phyloP scores from a whole-genome alignment of 2,329 filamentous ascomycete species.

The Dactylellina drechsleri region DNA sequence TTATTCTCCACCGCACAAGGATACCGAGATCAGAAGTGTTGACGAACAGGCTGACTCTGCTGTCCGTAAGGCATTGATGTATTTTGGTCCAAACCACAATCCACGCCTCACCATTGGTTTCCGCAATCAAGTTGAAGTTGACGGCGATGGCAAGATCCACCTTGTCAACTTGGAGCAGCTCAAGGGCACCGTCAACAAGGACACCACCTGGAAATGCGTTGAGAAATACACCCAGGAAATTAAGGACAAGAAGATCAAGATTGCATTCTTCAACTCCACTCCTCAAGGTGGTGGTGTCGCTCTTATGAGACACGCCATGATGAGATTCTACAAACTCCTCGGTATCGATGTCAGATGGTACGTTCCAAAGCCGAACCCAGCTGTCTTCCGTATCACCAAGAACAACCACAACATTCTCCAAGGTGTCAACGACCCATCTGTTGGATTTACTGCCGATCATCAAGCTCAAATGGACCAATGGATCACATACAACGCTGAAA shows the following conservation, averaged over 20 bases:
- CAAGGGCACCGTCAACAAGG: slow-evolving; percentile 68
- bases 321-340: slow-evolving; percentile 74
- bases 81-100: slow-evolving; percentile 77
- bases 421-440: slow-evolving; percentile 74
- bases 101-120: slow-evolving; percentile 75
- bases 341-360: slow-evolving; percentile 79
- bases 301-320: slow-evolving; percentile 80
- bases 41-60: slow-evolving; percentile 86
- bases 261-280: slow-evolving; percentile 82
- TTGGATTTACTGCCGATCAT: slow-evolving; percentile 73
- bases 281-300: slow-evolving; percentile 85
- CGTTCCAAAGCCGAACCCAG: slow-evolving; percentile 80
- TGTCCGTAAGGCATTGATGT: slow-evolving; percentile 81
- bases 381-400: slow-evolving; percentile 84
- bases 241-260: slow-evolving; percentile 71
- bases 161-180: slow-evolving; percentile 70
- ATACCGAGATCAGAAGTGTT: slow-evolving; percentile 61
- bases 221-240: slow-evolving; percentile 72
- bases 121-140: slow-evolving; percentile 75
- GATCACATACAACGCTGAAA: slow-evolving; percentile 77
- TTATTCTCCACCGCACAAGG: slow-evolving; percentile 63
- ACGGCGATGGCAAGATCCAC: slow-evolving; percentile 72
- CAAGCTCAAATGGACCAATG: slow-evolving; percentile 74
- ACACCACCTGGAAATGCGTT: slow-evolving; percentile 73
- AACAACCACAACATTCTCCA: slow-evolving; percentile 90